Evolutionary conservation across 768 basidiomycete genomes (phyloP), one percentile per base, ranked within the genome.

Genomic region (Cystofilobasidium bisporidii): DNA sequence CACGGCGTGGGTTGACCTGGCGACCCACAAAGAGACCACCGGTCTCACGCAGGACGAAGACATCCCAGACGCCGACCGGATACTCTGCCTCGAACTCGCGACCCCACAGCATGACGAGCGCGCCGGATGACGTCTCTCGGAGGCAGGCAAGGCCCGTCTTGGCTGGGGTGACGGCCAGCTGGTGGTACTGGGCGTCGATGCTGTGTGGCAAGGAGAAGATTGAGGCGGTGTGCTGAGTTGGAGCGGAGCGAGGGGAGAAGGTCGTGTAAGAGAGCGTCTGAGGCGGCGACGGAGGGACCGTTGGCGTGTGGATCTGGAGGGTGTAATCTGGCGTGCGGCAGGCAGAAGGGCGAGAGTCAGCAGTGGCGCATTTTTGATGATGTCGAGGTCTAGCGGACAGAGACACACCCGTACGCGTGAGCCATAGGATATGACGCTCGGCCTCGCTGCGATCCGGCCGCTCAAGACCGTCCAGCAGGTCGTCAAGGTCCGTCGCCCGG

Each of bases 281-380:
- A 66, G 26, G 81, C 18, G 71, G 83, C 9, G 81, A 74, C 22
- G 74, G 76, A 11, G 76, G 75, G 28, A 76, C 69, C 1, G 79
- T 73, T 26, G 77, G 83, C 18, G 85, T 82, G 76, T 86, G 85
- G 62, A 97, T 92, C 47, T 88, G 83, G 64, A 99, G 84, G 69
- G 89, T 85, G 73, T 97, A 97, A 74, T 97, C 94, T 90, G 76
- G 45, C n/a, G n/a, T n/a, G n/a, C n/a, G n/a, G n/a, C n/a, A n/a
- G n/a, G n/a, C n/a, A n/a, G n/a, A n/a, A n/a, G n/a, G n/a, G n/a
- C n/a, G n/a, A n/a, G n/a, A 26, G 14, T 33, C 28, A 50, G 10
- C 20, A 24, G 14, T 24, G 48, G 32, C 20, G 62, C 18, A 14
- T 38, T 17, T 26, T 18, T 17, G 38, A 56, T 26, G 18, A 47